Percentiles rank a stretch among this genome's conserved stretches.
Evolutionary conservation across 1,139 yeast species (phyloP).

Genomic region (Dujonia santamariae): DNA sequence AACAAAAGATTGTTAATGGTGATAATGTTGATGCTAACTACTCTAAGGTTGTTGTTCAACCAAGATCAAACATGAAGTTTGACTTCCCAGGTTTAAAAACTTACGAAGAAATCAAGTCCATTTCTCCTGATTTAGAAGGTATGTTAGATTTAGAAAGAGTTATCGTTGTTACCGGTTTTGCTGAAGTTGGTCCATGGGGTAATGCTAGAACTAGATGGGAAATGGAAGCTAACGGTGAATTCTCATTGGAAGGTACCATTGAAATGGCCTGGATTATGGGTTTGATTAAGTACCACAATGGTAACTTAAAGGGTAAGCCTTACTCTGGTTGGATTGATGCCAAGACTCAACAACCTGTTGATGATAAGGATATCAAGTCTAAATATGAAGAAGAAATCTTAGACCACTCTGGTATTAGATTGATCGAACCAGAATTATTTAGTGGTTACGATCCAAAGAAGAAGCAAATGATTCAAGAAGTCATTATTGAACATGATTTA

Average conservation of each 20-base stretch:
- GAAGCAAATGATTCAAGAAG: conserved; percentile 91
- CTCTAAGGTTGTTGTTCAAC: conserved; percentile 71
- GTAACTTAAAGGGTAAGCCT: conserved; percentile 82
- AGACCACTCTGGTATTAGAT: conserved; percentile 94
- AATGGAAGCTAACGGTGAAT: conserved; percentile 94
- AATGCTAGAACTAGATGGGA: conserved; percentile 99
- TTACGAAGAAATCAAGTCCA: conserved; percentile 66
- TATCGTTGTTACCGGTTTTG: conserved; percentile 92
- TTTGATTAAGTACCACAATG: conserved; percentile 88
- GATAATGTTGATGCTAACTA: conserved; percentile 85
- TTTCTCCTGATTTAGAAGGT: conserved; percentile 81
- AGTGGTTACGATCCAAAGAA: conserved; percentile 90
- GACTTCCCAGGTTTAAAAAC: conserved; percentile 87
- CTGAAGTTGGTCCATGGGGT: conserved; percentile 99
- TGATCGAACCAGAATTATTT: conserved; percentile 93
- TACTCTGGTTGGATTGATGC: conserved; percentile 98
- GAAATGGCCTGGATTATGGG: conserved; percentile 99
- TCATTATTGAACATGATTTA: conserved; percentile 91
- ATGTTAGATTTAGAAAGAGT: conserved; percentile 89
- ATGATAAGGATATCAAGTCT: conserved; percentile 87
- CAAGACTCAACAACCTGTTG: conserved; percentile 89
- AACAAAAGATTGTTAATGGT: conserved; percentile 90
- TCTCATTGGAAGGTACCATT: conserved; percentile 96
- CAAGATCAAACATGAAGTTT: conserved; percentile 93
- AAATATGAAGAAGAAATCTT: conserved; percentile 87